Base-by-base conservation (phyloP, 164 flowering plant species). In the Vitis cinerea region DNA sequence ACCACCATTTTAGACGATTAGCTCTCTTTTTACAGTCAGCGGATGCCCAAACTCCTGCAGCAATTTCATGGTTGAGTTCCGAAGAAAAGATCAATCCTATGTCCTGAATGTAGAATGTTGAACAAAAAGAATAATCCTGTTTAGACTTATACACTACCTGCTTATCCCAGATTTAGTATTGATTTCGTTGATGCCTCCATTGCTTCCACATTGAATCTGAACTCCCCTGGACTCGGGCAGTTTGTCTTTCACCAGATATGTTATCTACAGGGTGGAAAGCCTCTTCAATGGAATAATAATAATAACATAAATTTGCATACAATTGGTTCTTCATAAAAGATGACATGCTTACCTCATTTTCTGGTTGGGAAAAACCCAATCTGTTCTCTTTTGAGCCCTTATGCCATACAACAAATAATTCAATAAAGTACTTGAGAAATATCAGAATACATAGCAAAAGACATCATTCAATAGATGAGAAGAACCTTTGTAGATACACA, bases 361-460 rank as follows among this genome's bases (percentile, higher is more conserved):
- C 84, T 70, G 77, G 78, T 60, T 77, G 87, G 70, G 81, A 75
- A 61, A 72, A 59, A 65, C 70, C 77, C 64, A 53, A 55, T 77
- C 79, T 83, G 54, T 94, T 94, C 76, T 94, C 98, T 82, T 90
- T 93, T 78, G 86, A 82, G 57, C 83, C 92, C 98, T 91, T 85
- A 31, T 47, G 75, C 66, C 56, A 79, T 78, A 79, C 11, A 73
- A 71, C 56, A 69, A 51, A 59, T 23, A 69, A 67, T 63, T 71
- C 69, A 73, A 53, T 54, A 68, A 54, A 13, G 54, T 23, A 56
- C 3, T 48, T 57, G 29, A 59, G 14, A 27, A 59, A 16, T 59
- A 37, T 37, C 44, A 37, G 27, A 37, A 37, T 37, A 0, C 44
- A 37, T 37, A 37, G 44, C 44, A 37, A 37, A 37, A 37, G 44